Base-by-base conservation (phyloP, 2,329 filamentous ascomycete species). In the Curvularia sp. region DNA sequence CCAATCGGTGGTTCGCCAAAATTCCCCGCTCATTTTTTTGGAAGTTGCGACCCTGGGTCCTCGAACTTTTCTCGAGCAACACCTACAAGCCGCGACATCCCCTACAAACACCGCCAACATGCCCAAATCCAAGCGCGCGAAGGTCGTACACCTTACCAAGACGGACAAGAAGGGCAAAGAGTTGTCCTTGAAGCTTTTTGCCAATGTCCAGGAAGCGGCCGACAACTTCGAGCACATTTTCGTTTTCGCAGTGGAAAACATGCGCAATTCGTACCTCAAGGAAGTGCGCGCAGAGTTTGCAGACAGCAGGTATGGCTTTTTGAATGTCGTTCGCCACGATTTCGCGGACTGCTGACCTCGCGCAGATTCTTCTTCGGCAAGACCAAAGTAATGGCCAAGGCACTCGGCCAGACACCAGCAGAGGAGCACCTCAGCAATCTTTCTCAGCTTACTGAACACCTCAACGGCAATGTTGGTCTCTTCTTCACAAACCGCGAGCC, bases 371-470 rank as follows among this genome's bases (percentile, higher is more conserved):
- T 98, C 87, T 98, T 97, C 80, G 95, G 94, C 81, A 99, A 98
- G 83, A 98, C 94, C 59, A 98, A 98, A 82, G 93, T 99, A 78
- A 98, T 98, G 93, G 89, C 91, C 71, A 94, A 95, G 80, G 93
- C 95, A 56, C 89, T 99, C 25, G 95, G 95, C 74, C 86, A 86
- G 65, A 88, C 84, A 53, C 84, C 88, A 67, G 89, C 91, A 73
- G 90, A 92, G 72, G 92, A 93, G 80, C 86, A 91, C 79, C 90
- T 92, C 68, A 86, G 91, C 43, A 91, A 92, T 75, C 87, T 95
- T 71, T 83, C 91, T 75, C 80, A 81, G 63, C 87, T 97, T 57
- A 81, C 85, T 19, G 81, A 82, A 45, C 86, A 91, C 82, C 83
- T 98, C 50, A 80, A 84, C 67, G 95, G 95, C 73, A 89, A 90